A percentile compares a stretch with the other conserved stretches of the same genome.
Conservation (phyloP, 73 alveolate species). For the Stentor roeselii region DNA sequence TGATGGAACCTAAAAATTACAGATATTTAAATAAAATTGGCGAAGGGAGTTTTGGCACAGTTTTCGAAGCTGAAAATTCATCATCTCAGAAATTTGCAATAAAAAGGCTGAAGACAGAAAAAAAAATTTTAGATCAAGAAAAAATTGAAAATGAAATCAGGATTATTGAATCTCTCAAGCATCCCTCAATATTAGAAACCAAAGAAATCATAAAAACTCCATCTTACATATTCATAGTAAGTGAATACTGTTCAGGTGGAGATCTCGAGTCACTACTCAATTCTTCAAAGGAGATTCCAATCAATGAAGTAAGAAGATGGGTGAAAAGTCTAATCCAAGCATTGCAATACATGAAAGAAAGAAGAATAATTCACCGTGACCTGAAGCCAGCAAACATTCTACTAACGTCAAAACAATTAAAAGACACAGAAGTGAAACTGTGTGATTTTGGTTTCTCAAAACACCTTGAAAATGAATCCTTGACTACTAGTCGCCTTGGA, state of each 20-base stretch:
- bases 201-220: too few species aligned
- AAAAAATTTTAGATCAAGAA: slow-evolving; percentile 35
- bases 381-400: slow-evolving; percentile 47
- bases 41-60: slow-evolving; percentile 22
- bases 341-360: slow-evolving; percentile 33
- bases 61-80: background rate
- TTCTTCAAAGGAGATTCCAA: background rate
- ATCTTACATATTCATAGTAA: background rate
- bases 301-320: background rate
- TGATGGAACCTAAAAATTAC: too few species aligned
- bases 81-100: slow-evolving; percentile 48
- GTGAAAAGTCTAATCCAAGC: slow-evolving; percentile 38
- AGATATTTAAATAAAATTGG: too few species aligned
- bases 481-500: slow-evolving; percentile 48
- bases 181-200: too few species aligned
- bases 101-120: slow-evolving; percentile 53
- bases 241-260: background rate
- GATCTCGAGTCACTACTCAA: background rate
- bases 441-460: slow-evolving; percentile 65
- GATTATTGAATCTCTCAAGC: too few species aligned
- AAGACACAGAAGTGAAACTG: slow-evolving; percentile 43
- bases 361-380: slow-evolving; percentile 52
- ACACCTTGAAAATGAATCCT: slow-evolving; percentile 16
- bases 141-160: too few species aligned
- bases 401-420: slow-evolving; percentile 30